Evolutionary conservation across 495 filamentous ascomycete genomes (phyloP), one percentile per base, ranked within the genome.

Genomic region (Neurospora tetrasperma): DNA sequence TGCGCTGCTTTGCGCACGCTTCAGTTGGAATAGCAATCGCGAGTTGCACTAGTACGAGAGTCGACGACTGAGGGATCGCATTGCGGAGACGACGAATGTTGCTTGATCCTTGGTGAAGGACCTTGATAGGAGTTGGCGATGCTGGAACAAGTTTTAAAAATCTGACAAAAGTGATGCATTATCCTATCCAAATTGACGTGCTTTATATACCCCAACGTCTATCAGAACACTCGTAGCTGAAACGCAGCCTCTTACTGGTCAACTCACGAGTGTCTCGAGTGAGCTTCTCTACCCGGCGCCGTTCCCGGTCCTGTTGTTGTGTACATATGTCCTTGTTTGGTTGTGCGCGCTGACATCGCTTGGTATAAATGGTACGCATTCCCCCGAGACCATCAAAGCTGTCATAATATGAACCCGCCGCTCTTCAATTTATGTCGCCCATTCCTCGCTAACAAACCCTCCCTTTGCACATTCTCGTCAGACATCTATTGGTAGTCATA

Each of bases 401-500:
- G 16, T 35, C 54, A 18, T 16, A 31, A 31, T 16, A 66, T 35
- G 27, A 27, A 18, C 54, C 18, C 4, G 14, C 54, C 14, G 14
- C 14, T 35, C 14, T 66, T 66, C 54, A 10, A 10, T 46, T 5
- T 23, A 1, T 70, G n/a, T 70, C 12, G n/a, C 7, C 69, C 69
- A 4, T 54, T 20, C 18, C 46, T 14, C 8, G 35, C 35, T 8
- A 46, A 48, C 0, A 70, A 5, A 71, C 6, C 0, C 5, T 31
- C 27, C 27, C 16, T 35, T 7, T 10, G 12, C 6, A 54, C 35
- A 16, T 23, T 20, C 31, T n/a, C 42, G 0, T 14, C 16, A 7
- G 7, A 35, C 27, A 7, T 10, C 14, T 66, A 66, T 62, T 76
- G 86, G 75, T 97, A 98, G 41, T 96, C 91, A 80, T 97, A 98